Evolutionary conservation across 1,284 basidiomycete species (phyloP).

Genomic region (Vanrija pseudolonga): DNA sequence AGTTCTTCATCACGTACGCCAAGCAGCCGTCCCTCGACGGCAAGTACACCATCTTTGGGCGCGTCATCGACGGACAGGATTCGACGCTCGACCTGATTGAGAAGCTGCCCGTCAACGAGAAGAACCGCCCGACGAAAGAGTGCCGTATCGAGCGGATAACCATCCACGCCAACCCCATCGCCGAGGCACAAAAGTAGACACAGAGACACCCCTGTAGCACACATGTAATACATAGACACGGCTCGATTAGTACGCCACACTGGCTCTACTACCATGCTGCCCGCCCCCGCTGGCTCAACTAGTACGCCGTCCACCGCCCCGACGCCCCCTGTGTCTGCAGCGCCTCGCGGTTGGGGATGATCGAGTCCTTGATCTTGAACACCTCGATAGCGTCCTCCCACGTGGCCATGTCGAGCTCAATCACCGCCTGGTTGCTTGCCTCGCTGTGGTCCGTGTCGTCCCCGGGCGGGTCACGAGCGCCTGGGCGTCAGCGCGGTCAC

Average conservation of each 20-base stretch:
- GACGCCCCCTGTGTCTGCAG: background rate
- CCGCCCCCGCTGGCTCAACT: background rate
- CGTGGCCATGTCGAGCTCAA: conserved; percentile 52
- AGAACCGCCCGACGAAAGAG: conserved; percentile 80
- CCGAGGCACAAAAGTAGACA: conserved; percentile 34
- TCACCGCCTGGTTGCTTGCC: conserved; percentile 51
- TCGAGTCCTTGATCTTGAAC: conserved; percentile 49
- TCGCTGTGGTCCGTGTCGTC: conserved; percentile 32
- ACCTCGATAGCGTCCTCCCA: conserved; percentile 47
- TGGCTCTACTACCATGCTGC: too few species aligned
- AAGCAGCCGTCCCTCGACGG: conserved; percentile 89
- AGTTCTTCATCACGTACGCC: conserved; percentile 90
- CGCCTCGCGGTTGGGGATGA: conserved; percentile 48
- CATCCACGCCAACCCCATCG: conserved; percentile 84
- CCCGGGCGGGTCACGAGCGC: conserved; percentile 23
- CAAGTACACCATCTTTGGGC: conserved; percentile 93
- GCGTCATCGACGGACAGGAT: conserved; percentile 89
- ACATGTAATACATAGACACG: background rate
- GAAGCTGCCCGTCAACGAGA: conserved; percentile 80
- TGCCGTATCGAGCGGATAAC: conserved; percentile 77
- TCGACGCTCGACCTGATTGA: conserved; percentile 87
- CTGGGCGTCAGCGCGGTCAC: conserved; percentile 2
- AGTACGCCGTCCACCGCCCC: too few species aligned
- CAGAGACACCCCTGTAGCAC: background rate
- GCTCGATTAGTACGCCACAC: too few species aligned